A percentile compares a stretch with the other conserved stretches of the same genome.
These are phyloP conservation scores for Fraxinus latifolia DNA, from an alignment of 305 asterid species.

Conservation along the genomic window DNA sequence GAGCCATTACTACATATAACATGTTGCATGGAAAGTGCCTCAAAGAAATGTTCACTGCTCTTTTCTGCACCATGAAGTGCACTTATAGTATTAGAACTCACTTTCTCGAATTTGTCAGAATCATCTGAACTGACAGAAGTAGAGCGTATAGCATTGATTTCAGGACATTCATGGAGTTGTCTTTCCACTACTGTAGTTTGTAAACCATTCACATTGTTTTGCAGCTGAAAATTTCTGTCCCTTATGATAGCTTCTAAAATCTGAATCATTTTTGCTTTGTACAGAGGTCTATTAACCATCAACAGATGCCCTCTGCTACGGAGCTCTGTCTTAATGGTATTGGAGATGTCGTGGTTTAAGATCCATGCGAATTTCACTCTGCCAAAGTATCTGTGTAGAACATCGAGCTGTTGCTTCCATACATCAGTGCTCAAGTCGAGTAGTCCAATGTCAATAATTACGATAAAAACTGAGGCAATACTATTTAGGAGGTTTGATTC, in stretches of 20 bases:
- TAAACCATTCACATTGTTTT: conserved; percentile 22
- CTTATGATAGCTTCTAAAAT: conserved; percentile 57
- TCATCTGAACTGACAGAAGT: conserved; percentile 59
- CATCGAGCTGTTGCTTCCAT: conserved; percentile 80
- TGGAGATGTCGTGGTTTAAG: conserved; percentile 64
- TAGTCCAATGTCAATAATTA: conserved; percentile 63
- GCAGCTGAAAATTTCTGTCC: conserved; percentile 35
- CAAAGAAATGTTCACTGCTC: conserved; percentile 23
- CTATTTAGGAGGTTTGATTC: conserved; percentile 25
- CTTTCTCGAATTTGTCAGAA: conserved; percentile 54
- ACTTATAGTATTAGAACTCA: conserved; percentile 23
- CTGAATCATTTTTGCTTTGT: conserved; percentile 69
- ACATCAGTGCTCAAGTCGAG: conserved; percentile 68
- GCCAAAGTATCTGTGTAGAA: conserved; percentile 48
- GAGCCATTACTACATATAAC: conserved; percentile 18
- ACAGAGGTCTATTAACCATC: conserved; percentile 72
- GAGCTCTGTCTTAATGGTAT: conserved; percentile 61
- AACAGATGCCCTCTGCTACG: conserved; percentile 62
- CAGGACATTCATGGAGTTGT: conserved; percentile 47
- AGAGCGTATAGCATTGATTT: conserved; percentile 49
- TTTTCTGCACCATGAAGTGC: conserved; percentile 19
- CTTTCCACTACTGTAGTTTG: conserved; percentile 30
- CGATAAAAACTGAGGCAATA: conserved; percentile 32
- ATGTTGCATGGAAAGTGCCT: conserved; percentile 21
- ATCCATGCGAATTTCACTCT: conserved; percentile 75